These are phyloP conservation scores for Styphnolobium japonicum DNA, from an alignment of 306 rosid genomes.

Conservation along the genomic window DNA sequence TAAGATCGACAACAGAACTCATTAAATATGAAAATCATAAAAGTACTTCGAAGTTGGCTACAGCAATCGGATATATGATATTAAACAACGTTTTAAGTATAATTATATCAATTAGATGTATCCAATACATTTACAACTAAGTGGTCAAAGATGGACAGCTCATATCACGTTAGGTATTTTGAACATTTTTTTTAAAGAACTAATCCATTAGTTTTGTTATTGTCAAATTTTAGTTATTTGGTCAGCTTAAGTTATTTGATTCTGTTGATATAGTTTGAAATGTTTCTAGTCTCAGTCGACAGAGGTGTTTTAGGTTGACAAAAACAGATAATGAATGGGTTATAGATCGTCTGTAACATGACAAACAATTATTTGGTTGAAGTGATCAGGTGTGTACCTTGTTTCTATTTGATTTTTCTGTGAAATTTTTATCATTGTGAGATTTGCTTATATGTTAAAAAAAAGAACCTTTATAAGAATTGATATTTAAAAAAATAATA, in stretches of 20 bases:
- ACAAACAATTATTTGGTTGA: neutral
- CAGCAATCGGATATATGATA: neutral
- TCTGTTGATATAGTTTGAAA: neutral
- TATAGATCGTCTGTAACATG: neutral
- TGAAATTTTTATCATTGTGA: too few species aligned
- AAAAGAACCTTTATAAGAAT: too few species aligned
- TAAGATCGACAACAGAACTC: neutral
- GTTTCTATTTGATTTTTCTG: too few species aligned
- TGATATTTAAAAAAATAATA: too few species aligned
- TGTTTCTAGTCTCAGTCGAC: neutral
- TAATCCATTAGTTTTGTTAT: neutral
- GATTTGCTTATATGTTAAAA: too few species aligned
- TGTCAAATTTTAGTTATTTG: neutral
- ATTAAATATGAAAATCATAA: neutral
- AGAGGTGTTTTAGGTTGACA: neutral
- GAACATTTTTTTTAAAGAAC: neutral
- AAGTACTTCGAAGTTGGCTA: neutral
- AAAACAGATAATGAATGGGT: neutral
- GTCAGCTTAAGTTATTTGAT: neutral
- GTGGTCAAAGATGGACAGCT: conserved; percentile 25
- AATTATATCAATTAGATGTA: neutral
- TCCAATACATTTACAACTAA: neutral
- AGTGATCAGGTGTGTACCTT: too few species aligned
- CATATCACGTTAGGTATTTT: neutral
- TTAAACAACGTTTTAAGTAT: neutral